Evolutionary conservation across 2,329 filamentous ascomycete genomes (phyloP).

Genomic region (Alternaria sp.): DNA sequence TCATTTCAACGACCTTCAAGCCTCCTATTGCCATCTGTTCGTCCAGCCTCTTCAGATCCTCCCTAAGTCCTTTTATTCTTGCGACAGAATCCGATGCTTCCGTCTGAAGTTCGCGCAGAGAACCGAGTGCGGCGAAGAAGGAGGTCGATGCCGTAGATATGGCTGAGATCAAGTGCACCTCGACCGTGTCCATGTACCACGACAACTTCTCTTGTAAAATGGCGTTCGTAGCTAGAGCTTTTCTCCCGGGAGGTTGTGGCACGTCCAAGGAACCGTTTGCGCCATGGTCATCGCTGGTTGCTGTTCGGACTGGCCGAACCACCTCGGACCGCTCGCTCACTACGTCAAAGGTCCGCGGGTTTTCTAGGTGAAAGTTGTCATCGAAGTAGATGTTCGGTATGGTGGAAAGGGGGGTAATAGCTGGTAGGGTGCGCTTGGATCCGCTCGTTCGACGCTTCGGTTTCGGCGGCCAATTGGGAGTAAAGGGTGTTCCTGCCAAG

Average conservation of each 20-base stretch:
- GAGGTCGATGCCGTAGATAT: constrained; percentile 96
- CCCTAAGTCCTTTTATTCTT: constrained; percentile 81
- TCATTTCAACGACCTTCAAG: constrained; percentile 83
- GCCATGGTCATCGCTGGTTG: constrained; percentile 61
- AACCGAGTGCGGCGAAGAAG: constrained; percentile 94
- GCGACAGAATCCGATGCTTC: constrained; percentile 92
- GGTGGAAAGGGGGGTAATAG: constrained; percentile 85
- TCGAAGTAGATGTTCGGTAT: constrained; percentile 96
- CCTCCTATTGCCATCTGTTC: constrained; percentile 87
- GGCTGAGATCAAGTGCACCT: constrained; percentile 94
- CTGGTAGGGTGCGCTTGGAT: constrained; percentile 70
- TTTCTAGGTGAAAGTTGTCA: constrained; percentile 92
- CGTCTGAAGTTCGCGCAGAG: constrained; percentile 86
- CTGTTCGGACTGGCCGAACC: constrained; percentile 69
- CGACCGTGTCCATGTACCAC: constrained; percentile 99
- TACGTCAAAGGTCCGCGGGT: constrained; percentile 94
- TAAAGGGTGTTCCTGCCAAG: constrained; percentile 48
- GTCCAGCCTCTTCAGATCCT: constrained; percentile 82
- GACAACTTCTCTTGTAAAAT: constrained; percentile 98
- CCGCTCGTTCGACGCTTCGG: constrained; percentile 61
- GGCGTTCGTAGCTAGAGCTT: constrained; percentile 92
- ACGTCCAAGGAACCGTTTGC: constrained; percentile 67
- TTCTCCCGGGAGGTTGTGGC: constrained; percentile 69
- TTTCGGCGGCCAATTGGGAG: constrained; percentile 60
- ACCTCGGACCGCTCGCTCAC: constrained; percentile 97